Evolutionary conservation across 441 rosid genomes (phyloP).

Genomic region (Bruguiera hainesii): DNA sequence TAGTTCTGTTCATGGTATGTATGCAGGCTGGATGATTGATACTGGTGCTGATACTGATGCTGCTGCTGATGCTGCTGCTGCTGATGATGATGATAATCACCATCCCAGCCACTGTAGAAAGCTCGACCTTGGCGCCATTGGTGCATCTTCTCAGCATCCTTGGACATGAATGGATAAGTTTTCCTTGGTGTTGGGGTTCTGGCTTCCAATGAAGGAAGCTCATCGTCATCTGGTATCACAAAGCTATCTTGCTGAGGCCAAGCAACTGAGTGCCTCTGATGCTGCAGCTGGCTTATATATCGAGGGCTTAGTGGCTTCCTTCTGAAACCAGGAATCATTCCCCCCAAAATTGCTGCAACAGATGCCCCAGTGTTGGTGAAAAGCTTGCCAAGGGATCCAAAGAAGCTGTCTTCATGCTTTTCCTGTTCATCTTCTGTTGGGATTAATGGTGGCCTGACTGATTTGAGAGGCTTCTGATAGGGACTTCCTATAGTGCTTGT

Average conservation of each 20-base stretch:
- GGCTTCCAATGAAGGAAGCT: constrained; percentile 73
- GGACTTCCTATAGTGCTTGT: constrained; percentile 26
- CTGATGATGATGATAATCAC: constrained; percentile 44
- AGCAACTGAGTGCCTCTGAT: constrained; percentile 30
- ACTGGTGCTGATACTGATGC: constrained; percentile 54
- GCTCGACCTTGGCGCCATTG: constrained; percentile 79
- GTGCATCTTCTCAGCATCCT: constrained; percentile 77
- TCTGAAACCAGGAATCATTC: constrained; percentile 55
- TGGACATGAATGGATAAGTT: constrained; percentile 86
- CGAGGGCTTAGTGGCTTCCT: constrained; percentile 43
- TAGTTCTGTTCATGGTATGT: constrained; percentile 68
- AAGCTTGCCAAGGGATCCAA: constrained; percentile 58
- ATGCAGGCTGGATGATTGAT: constrained; percentile 60
- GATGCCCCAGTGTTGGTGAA: constrained; percentile 42
- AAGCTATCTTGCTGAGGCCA: constrained; percentile 93
- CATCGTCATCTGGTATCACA: constrained; percentile 81
- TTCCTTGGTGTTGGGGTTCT: constrained; percentile 77
- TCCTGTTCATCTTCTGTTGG: constrained; percentile 57
- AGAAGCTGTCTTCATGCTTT: constrained; percentile 70
- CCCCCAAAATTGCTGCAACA: constrained; percentile 54
- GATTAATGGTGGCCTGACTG: constrained; percentile 65
- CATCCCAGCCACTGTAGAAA: constrained; percentile 69
- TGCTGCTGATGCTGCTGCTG: constrained; percentile 55
- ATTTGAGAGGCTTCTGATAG: constrained; percentile 54
- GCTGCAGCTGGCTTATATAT: constrained; percentile 29